phyloP scores from a whole-genome alignment of 345 rosid genomes.

The Streptanthus diversifolius region DNA sequence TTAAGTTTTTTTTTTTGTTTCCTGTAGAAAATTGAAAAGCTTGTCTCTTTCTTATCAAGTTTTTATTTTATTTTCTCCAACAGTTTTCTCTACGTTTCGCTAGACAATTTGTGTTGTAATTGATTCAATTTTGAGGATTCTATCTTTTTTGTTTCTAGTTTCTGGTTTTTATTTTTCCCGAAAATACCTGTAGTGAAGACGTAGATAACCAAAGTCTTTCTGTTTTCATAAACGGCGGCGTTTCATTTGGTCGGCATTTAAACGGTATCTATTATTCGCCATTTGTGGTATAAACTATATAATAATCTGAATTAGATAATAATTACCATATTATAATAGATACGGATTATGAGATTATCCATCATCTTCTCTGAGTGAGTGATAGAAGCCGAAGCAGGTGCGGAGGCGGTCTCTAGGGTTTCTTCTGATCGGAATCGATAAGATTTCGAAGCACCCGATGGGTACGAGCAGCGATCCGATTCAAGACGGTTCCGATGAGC shows the following conservation, averaged over 20 bases:
- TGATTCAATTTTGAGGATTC: conserved; percentile 13
- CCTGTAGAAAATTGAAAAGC: conserved; percentile 10
- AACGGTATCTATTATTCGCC: too few relatives aligned
- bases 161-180: neutral
- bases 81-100: conserved; percentile 9
- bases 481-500: conserved; percentile 82
- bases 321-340: neutral
- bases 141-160: neutral
- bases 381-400: conserved; percentile 1
- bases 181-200: neutral
- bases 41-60: neutral
- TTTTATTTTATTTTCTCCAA: neutral
- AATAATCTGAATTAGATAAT: neutral
- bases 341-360: neutral
- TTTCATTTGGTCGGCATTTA: neutral
- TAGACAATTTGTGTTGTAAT: conserved; percentile 33
- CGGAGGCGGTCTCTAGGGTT: conserved; percentile 32
- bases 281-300: too few relatives aligned
- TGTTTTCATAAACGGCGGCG: neutral
- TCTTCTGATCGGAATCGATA: conserved; percentile 13
- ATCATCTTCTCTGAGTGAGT: conserved; percentile 18
- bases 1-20: conserved; percentile 2
- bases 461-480: conserved; percentile 72
- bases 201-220: neutral
- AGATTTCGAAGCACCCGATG: conserved; percentile 29